Conservation (phyloP, 305 asterid species). For the Solanum hybrid region DNA sequence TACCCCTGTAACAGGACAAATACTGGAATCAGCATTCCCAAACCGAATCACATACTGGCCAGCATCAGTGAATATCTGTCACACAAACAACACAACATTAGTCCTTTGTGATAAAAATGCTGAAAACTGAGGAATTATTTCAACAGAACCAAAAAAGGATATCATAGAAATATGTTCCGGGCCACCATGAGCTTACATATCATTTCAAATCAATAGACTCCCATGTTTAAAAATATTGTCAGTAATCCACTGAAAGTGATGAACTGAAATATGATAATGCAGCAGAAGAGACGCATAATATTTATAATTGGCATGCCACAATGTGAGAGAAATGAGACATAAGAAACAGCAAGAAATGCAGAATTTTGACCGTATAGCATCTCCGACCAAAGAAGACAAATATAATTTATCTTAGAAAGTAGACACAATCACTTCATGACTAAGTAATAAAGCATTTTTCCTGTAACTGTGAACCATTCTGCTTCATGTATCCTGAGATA, state of each 20-base stretch:
- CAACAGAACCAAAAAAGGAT: neutral
- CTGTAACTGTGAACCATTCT: neutral
- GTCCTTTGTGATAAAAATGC: neutral
- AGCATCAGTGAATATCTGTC: constrained; percentile 88
- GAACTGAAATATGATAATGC: neutral
- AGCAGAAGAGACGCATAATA: neutral
- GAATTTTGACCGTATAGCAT: neutral
- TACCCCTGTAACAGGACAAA: constrained; percentile 58
- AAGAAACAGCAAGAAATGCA: neutral
- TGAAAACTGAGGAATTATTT: neutral
- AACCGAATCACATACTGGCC: constrained; percentile 94
- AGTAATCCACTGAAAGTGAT: neutral
- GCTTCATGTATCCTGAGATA: neutral
- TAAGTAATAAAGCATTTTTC: neutral
- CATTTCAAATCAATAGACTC: neutral
- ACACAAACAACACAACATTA: neutral
- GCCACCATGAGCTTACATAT: neutral
- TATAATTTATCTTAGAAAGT: neutral
- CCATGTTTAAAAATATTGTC: neutral
- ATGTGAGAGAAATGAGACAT: neutral
- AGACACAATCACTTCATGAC: neutral
- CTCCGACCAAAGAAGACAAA: neutral
- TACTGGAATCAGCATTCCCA: constrained; percentile 53
- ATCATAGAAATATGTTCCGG: neutral
- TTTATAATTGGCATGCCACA: neutral